Evolutionary conservation across 2,329 filamentous ascomycete species (phyloP).

Genomic region (Monilinia vaccinii-corymbosi): DNA sequence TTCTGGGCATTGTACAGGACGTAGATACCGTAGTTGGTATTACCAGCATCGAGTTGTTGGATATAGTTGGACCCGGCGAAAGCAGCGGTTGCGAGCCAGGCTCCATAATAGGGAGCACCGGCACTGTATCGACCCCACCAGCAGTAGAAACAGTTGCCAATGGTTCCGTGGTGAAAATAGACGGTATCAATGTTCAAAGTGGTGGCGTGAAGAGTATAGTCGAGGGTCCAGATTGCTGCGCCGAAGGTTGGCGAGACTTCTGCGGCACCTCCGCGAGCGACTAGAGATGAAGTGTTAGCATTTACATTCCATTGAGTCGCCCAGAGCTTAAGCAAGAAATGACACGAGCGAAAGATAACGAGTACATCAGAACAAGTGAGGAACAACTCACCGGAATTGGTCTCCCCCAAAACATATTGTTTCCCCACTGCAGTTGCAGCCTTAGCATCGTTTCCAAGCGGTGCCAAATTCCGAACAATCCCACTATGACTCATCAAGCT

Average conservation of each 20-base stretch:
- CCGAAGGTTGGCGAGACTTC: constrained; percentile 24
- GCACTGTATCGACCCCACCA: constrained; percentile 24
- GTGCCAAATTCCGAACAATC: constrained; percentile 20
- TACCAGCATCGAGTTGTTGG: constrained; percentile 18
- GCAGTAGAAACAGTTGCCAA: constrained; percentile 29
- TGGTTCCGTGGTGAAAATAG: constrained; percentile 27
- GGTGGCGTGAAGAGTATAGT: constrained; percentile 20
- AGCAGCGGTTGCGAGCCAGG: constrained; percentile 21
- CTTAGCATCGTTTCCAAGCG: constrained; percentile 19
- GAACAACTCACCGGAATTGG: constrained; percentile 32
- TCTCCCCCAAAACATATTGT: constrained; percentile 27
- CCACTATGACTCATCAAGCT: constrained; percentile 23
- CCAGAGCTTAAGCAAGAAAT: not conserved
- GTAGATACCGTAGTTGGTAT: constrained; percentile 19
- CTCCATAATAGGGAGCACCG: constrained; percentile 26
- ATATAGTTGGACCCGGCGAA: constrained; percentile 23
- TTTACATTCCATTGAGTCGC: not conserved
- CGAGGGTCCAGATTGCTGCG: constrained; percentile 25
- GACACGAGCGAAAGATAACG: not conserved
- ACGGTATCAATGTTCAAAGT: constrained; percentile 18
- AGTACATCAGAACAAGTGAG: not conserved
- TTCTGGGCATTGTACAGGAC: constrained; percentile 16
- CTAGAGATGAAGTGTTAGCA: not conserved
- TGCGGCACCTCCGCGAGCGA: constrained; percentile 23
- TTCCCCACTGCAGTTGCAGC: constrained; percentile 19